These are phyloP conservation scores for Fusarium keratoplasticum DNA, from an alignment of 2,329 filamentous ascomycete species.

Conservation along the genomic window DNA sequence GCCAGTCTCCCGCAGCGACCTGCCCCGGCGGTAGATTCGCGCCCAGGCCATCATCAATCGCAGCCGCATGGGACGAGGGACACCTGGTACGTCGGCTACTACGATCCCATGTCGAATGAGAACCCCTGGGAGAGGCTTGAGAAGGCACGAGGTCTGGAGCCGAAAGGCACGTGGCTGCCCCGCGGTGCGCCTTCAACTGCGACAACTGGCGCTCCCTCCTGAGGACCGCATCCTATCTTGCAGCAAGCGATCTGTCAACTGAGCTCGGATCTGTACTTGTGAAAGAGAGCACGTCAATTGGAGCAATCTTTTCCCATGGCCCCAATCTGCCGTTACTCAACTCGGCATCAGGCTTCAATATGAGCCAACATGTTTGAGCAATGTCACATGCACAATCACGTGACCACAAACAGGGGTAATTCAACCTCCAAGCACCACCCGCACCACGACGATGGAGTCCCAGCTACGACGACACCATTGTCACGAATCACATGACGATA, in stretches of 20 bases:
- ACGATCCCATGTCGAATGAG: slow-evolving; percentile 75
- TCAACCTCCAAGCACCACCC: slow-evolving; percentile 29
- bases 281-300: background rate
- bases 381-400: slow-evolving; percentile 31
- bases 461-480: slow-evolving; percentile 26
- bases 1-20: slow-evolving; percentile 50
- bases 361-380: background rate
- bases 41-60: slow-evolving; percentile 28
- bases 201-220: slow-evolving; percentile 15
- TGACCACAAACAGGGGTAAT: slow-evolving; percentile 31
- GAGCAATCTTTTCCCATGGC: background rate
- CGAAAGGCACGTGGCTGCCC: slow-evolving; percentile 59
- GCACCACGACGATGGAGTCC: slow-evolving; percentile 9
- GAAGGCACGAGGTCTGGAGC: slow-evolving; percentile 55
- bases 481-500: slow-evolving; percentile 37
- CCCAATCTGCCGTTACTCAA: background rate
- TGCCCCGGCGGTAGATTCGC: slow-evolving; percentile 19
- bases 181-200: slow-evolving; percentile 11
- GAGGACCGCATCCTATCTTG: slow-evolving; percentile 10
- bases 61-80: slow-evolving; percentile 27
- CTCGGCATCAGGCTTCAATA: background rate
- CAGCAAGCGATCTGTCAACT: background rate
- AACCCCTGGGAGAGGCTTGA: slow-evolving; percentile 78
- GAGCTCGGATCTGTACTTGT: background rate
- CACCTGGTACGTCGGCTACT: slow-evolving; percentile 75